Base-by-base conservation (phyloP, 208 protist species). In the Zelonia costaricensis region DNA sequence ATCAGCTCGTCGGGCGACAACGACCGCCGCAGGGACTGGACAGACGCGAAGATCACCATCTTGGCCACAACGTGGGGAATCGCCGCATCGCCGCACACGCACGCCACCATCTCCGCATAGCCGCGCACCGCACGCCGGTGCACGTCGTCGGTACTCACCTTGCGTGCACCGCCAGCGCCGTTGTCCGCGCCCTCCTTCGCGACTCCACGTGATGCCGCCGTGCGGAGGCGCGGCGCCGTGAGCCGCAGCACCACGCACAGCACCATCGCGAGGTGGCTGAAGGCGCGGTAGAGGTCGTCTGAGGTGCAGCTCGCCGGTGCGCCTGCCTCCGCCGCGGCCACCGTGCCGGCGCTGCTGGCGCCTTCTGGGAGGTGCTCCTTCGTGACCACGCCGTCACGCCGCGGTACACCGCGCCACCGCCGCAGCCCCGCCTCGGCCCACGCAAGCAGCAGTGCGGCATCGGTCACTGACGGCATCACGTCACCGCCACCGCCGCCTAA, bases 231-330 rank as follows among this genome's bases (percentile, higher is more conserved):
- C 31, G 63, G 28, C 18, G 47, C 38, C 15, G 56, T 62, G 18
- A 65, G 33, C 22, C 28, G 65, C 18, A 72, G 48, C 38, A 65
- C 65, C 0, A 57, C 65, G 0, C 36, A 28, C 15, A 57, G 44
- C 5, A 65, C 58, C 7, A 40, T 28, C n/a, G 52, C 15, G 7
- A 72, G 56, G 52, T 47, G 60, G 42, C 60, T 48, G 15, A 72
- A 72, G 13, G 49, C 49, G 23, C 48, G 49, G 43, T 72, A 60
- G 42, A 65, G 51, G 23, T 53, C 44, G 31, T 72, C 65, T n/a
- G n/a, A n/a, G n/a, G n/a, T n/a, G n/a, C n/a, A n/a, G n/a, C n/a
- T n/a, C n/a, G n/a, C n/a, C n/a, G n/a, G n/a, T n/a, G n/a, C n/a
- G n/a, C n/a, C n/a, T n/a, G n/a, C n/a, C n/a, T n/a, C n/a, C n/a